These are phyloP conservation scores for Leptosphaerulina australis DNA, from an alignment of 2,329 filamentous ascomycete genomes.

Conservation along the genomic window DNA sequence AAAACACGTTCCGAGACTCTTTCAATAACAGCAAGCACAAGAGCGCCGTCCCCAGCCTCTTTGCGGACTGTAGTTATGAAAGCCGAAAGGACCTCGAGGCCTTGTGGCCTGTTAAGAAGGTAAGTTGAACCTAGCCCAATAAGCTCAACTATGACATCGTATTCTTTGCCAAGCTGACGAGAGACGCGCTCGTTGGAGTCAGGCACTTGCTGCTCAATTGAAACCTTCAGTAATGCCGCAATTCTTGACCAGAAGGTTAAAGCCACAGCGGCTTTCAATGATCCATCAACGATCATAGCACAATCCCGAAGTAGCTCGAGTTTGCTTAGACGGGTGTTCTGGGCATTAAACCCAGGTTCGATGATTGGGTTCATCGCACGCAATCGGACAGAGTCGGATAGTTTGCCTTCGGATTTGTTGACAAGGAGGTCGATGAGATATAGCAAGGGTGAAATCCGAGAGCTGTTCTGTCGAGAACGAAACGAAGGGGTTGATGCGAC, in stretches of 20 bases:
- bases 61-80: conserved; percentile 61
- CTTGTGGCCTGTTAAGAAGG: conserved; percentile 26
- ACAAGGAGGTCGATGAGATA: conserved; percentile 69
- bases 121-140: conserved; percentile 64
- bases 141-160: conserved; percentile 71
- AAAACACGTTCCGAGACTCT: conserved; percentile 63
- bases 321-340: conserved; percentile 44
- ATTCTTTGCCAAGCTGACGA: conserved; percentile 66
- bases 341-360: conserved; percentile 61
- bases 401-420: conserved; percentile 46
- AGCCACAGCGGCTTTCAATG: conserved; percentile 27
- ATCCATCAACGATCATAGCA: conserved; percentile 28
- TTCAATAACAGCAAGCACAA: conserved; percentile 71
- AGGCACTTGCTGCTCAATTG: conserved; percentile 30
- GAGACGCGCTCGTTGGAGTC: conserved; percentile 34
- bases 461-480: conserved; percentile 55
- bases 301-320: conserved; percentile 50
- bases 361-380: conserved; percentile 57
- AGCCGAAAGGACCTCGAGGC: conserved; percentile 59
- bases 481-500: conserved; percentile 71
- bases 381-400: conserved; percentile 48
- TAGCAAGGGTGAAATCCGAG: conserved; percentile 65
- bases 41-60: conserved; percentile 71
- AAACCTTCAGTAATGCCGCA: conserved; percentile 27
- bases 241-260: conserved; percentile 40